Conservation (phyloP, 148 eudicot species). For the Dianthus caryophyllus region DNA sequence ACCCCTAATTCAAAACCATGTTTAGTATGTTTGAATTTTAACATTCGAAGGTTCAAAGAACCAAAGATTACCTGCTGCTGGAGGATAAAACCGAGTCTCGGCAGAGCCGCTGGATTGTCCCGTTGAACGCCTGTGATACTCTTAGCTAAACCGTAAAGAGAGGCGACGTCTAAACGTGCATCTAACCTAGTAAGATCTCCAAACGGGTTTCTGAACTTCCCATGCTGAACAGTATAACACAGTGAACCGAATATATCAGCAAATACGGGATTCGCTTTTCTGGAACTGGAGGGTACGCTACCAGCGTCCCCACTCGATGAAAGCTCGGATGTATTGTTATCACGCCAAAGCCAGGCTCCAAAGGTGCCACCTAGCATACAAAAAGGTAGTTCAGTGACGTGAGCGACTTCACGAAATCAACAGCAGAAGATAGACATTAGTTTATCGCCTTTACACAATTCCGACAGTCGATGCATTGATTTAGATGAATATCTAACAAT, state of each 20-base stretch:
- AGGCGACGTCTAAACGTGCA: conserved; percentile 65
- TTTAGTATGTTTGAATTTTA: too few relatives aligned
- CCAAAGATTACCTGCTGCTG: conserved; percentile 70
- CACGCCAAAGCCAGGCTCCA: conserved; percentile 54
- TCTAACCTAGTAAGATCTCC: conserved; percentile 72
- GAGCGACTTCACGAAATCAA: background rate
- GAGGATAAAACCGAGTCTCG: conserved; percentile 52
- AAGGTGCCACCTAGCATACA: conserved; percentile 48
- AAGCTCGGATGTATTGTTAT: conserved; percentile 28
- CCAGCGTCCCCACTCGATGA: conserved; percentile 19
- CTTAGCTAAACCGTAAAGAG: conserved; percentile 57
- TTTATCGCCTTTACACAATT: too few relatives aligned
- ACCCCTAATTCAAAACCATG: too few relatives aligned
- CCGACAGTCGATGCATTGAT: background rate
- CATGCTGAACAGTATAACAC: conserved; percentile 68
- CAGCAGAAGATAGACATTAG: background rate
- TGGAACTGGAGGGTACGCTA: conserved; percentile 15
- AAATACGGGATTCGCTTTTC: conserved; percentile 43
- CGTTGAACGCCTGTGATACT: conserved; percentile 27
- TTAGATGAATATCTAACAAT: background rate
- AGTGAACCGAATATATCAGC: conserved; percentile 78
- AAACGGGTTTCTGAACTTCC: conserved; percentile 57
- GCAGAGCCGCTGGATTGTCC: conserved; percentile 39
- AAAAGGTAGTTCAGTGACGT: background rate
- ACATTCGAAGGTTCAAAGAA: too few relatives aligned